Evolutionary conservation across 2,329 filamentous ascomycete species (phyloP).

Genomic region (Ophiostoma australiae): DNA sequence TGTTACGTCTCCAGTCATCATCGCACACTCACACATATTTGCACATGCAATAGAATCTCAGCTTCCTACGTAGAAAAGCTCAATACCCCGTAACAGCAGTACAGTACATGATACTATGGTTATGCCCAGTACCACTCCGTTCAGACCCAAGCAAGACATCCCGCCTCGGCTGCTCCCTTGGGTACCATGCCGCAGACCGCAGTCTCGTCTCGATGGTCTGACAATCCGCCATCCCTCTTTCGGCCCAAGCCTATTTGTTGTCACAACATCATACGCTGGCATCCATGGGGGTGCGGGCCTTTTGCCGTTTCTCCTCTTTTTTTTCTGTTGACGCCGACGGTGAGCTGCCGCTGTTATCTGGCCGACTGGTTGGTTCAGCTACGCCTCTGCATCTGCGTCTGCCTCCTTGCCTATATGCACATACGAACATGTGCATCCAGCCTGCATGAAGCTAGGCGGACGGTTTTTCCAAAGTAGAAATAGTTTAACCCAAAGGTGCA

Average conservation of each 20-base stretch:
- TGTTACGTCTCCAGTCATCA: not conserved
- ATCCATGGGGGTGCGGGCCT: not conserved
- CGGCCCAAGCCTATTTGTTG: conserved; percentile 6
- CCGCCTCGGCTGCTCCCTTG: conserved; percentile 10
- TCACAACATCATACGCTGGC: conserved; percentile 7
- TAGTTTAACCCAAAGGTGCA: not conserved
- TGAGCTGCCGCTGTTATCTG: not conserved
- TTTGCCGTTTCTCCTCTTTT: not conserved
- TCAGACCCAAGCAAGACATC: conserved; percentile 1
- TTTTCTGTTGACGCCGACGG: conserved; percentile 1
- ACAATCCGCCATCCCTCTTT: not conserved
- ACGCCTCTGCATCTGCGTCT: not conserved
- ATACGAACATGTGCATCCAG: not conserved
- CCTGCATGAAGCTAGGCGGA: not conserved
- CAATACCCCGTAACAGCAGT: not conserved
- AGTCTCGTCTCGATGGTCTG: not conserved
- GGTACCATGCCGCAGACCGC: not conserved
- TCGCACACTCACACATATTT: too few species aligned
- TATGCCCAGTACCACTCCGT: not conserved
- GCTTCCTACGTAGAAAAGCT: not conserved
- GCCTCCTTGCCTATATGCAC: not conserved
- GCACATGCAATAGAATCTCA: not conserved
- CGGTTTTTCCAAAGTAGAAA: not conserved
- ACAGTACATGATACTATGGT: not conserved
- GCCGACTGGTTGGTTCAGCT: not conserved